Base-by-base conservation (phyloP, 331 rosid species). In the Spiraea crenata region DNA sequence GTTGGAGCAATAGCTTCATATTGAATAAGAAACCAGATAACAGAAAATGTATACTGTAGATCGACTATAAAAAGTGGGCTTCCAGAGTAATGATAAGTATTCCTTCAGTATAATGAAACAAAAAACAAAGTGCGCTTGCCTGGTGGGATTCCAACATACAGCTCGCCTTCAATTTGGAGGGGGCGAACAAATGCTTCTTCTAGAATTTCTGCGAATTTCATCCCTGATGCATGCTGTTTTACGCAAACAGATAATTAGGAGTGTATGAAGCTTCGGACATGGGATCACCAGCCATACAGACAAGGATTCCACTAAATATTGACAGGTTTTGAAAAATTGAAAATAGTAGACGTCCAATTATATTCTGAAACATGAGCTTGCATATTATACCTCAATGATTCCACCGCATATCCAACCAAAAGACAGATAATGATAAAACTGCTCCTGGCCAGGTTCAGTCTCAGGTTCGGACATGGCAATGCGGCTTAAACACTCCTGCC, bases 331-430 rank as follows among this genome's bases (percentile, higher is more conserved):
- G 6, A 14, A 16, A 70, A 1, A 4, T 4, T 60, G 9, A 56
- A 56, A 5, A 13, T 11, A 67, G 39, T 35, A 59, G 25, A 16
- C 11, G 35, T 20, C 16, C 5, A 40, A 68, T 19, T 34, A 68
- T 14, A 38, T 58, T 66, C 68, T 51, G 25, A 67, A 58, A 20
- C 54, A 39, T 67, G 54, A 57, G 75, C 41, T 72, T 25, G 31
- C 31, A 25, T 25, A 71, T 25, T 72, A 45, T 89, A 91, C 99
- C 96, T 95, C 98, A n/a, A 95, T 82, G 73, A 95, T 91, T 66
- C 99, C 98, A 74, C 98, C 99, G 67, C 99, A 95, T 65, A 95
- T 74, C 96, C 96, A 91, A 58, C 99, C 99, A 81, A 65, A 95
- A 47, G 98, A 84, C 20, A 89, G 76, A 75, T 85, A 89, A 84